A percentile compares a stretch with the other conserved stretches of the same genome.
Evolutionary conservation across 164 flowering plant species (phyloP).

Genomic region (Paratinospora sagittata): DNA sequence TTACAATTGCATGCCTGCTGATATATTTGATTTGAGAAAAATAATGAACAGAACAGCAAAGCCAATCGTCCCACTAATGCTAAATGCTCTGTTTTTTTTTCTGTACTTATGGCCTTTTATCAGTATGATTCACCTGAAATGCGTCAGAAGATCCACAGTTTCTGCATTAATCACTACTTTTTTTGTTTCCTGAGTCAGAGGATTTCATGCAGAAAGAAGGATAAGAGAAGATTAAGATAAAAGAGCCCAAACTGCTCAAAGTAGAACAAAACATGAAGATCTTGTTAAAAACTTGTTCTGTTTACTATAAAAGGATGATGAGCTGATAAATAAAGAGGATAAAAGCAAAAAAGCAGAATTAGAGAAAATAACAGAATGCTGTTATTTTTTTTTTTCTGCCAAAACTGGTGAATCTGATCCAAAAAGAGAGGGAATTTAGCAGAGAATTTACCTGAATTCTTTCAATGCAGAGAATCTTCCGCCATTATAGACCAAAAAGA

Average conservation of each 20-base stretch:
- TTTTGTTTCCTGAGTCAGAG: background rate
- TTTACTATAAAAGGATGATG: background rate
- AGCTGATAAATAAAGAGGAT: background rate
- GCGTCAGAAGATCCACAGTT: background rate
- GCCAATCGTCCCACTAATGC: background rate
- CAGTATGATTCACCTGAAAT: background rate
- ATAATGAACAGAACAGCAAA: background rate
- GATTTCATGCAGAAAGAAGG: background rate
- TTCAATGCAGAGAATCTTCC: background rate
- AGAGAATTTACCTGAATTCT: background rate
- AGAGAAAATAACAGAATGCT: background rate
- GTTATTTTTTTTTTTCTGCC: background rate
- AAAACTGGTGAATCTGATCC: background rate
- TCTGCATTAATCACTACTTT: no score
- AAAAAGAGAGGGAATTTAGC: background rate
- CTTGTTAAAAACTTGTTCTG: background rate
- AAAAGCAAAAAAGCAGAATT: background rate
- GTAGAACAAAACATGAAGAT: background rate
- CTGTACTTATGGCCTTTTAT: background rate
- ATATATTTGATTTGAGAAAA: background rate
- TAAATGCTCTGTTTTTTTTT: background rate
- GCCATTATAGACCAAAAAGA: no score
- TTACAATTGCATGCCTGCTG: no score
- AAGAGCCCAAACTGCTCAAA: background rate
- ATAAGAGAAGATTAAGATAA: background rate